A percentile compares a stretch with the other conserved stretches of the same genome.
Conservation (phyloP, 805 yeast species). For the Hanseniaspora guilliermondii region DNA sequence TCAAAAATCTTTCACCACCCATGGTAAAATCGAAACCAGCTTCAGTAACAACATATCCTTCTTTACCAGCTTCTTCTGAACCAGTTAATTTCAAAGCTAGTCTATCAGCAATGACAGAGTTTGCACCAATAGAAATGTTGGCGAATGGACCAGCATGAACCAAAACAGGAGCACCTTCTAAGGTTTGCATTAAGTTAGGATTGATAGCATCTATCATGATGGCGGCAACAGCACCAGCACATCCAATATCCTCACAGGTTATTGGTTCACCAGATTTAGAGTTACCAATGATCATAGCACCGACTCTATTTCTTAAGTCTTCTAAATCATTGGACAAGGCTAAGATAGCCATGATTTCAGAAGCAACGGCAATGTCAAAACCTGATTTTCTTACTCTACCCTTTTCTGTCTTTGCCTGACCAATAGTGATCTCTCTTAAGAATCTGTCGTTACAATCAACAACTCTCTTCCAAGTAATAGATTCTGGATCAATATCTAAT, state of each 20-base stretch:
- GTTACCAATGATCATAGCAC: constrained; percentile 62
- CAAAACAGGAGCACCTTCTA: constrained; percentile 78
- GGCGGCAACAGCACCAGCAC: constrained; percentile 79
- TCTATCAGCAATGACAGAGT: constrained; percentile 70
- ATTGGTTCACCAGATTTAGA: constrained; percentile 57
- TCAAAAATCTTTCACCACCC: constrained; percentile 83
- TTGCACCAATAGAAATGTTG: constrained; percentile 76
- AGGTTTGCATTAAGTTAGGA: constrained; percentile 77
- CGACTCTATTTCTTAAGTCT: constrained; percentile 64
- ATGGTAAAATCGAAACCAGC: constrained; percentile 84
- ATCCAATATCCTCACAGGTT: constrained; percentile 73
- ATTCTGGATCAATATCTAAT: constrained; percentile 63
- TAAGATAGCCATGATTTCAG: constrained; percentile 75
- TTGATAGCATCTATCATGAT: constrained; percentile 69
- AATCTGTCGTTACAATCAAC: constrained; percentile 77
- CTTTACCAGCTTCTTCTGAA: constrained; percentile 37
- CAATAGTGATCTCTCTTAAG: constrained; percentile 64
- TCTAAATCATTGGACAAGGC: constrained; percentile 59
- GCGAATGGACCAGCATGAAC: constrained; percentile 88
- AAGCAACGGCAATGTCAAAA: constrained; percentile 74
- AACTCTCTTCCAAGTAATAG: constrained; percentile 73
- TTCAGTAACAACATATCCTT: constrained; percentile 73
- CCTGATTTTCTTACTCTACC: constrained; percentile 64
- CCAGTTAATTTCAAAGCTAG: constrained; percentile 73
- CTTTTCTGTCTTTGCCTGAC: constrained; percentile 71